A percentile compares a stretch with the other conserved stretches of the same genome.
phyloP scores from a whole-genome alignment of 805 yeast genomes.

The Kuraishia piskuri region DNA sequence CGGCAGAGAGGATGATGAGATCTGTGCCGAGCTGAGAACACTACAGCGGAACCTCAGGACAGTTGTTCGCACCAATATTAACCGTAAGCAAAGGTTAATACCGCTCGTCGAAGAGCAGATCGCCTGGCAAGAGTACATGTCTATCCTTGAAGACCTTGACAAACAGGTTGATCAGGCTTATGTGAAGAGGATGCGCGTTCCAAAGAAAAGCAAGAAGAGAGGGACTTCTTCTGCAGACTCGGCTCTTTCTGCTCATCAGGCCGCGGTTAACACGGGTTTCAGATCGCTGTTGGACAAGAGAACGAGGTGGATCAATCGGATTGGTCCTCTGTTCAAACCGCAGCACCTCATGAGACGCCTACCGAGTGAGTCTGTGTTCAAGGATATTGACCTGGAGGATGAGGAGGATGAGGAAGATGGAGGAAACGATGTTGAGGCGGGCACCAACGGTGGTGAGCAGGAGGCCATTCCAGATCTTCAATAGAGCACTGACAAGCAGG shows the following conservation, averaged over 20 bases:
- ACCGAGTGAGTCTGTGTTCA: conserved; percentile 57
- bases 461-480: conserved; percentile 11
- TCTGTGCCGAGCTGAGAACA: conserved; percentile 71
- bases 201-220: conserved; percentile 56
- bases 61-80: conserved; percentile 55
- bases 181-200: conserved; percentile 68
- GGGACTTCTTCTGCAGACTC: conserved; percentile 9
- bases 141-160: conserved; percentile 87
- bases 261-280: conserved; percentile 70
- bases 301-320: conserved; percentile 76
- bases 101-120: conserved; percentile 80
- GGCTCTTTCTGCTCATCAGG: conserved; percentile 47
- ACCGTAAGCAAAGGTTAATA: conserved; percentile 53
- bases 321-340: conserved; percentile 76
- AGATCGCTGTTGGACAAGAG: conserved; percentile 80
- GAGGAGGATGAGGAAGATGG: conserved; percentile 10
- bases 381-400: conserved; percentile 16
- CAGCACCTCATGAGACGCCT: conserved; percentile 66
- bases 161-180: conserved; percentile 96
- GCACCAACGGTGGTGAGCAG: conserved; percentile 7
- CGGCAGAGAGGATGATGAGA: conserved; percentile 88
- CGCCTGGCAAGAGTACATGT: conserved; percentile 90
- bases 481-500: no score
- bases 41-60: conserved; percentile 62
- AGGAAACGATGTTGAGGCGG: conserved; percentile 4